Base-by-base conservation (phyloP, 192 early-diverging fungal species). In the Phlyctochytrium arcticum region DNA sequence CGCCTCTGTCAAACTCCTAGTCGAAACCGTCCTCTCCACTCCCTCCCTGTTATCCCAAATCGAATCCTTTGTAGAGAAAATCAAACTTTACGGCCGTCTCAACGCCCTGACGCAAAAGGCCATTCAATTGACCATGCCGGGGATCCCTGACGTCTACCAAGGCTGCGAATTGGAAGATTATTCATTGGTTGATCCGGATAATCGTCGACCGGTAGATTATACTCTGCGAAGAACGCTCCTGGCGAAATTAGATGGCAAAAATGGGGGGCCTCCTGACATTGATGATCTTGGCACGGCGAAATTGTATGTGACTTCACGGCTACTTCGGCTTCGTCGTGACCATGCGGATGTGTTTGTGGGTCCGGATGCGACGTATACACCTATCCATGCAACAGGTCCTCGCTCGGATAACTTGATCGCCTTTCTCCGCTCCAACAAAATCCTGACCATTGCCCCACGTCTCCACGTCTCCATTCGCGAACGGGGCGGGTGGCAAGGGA, bases 81-180 rank as follows among this genome's bases (percentile, higher is more conserved):
- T 68, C n/a, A 27, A 34, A 30, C 24, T 23, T 19, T 68, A 49
- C 35, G 66, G 56, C 30, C 55, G 66, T 6, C 47, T 58, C 21
- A 68, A 68, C n/a, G 30, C 34, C 5, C 33, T 68, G 46, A 51
- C 56, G 8, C 66, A 68, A 60, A 68, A 68, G 36, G 35, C 57
- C 8, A 60, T 68, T 23, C 57, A 60, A 32, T 36, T 68, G 27
- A 58, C 57, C 55, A 68, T 68, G 66, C 66, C 66, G 19, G 66
- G 66, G 15, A 48, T 68, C 15, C 66, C 66, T 27, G 66, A 68
- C 57, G 66, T 68, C 7, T 68, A 68, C 48, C 66, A 68, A 60
- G 66, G 66, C 42, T 60, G 57, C 49, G 66, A 68, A 36, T 8
- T 68, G 17, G 66, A 68, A 34, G 66, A 68, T 29, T 60, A 49